Evolutionary conservation across 768 basidiomycete genomes (phyloP).

Genomic region (Trametes cubensis): DNA sequence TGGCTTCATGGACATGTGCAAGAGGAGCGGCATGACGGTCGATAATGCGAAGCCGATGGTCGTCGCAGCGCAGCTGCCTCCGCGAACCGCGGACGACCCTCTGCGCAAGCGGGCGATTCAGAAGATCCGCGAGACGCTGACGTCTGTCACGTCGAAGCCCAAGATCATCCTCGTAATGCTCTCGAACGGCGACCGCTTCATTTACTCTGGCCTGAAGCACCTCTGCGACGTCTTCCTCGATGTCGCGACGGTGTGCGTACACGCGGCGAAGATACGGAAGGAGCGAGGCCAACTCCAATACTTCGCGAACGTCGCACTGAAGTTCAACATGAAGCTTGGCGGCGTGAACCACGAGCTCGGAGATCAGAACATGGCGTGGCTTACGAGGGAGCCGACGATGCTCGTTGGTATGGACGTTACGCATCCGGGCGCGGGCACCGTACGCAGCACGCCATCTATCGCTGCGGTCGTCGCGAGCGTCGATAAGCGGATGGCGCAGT

Average conservation of each 20-base stretch:
- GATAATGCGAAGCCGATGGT: constrained; percentile 40
- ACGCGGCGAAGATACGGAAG: constrained; percentile 70
- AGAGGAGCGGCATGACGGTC: constrained; percentile 61
- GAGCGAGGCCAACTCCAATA: constrained; percentile 58
- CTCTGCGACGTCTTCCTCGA: constrained; percentile 54
- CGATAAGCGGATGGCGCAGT: constrained; percentile 49
- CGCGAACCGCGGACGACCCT: constrained; percentile 54
- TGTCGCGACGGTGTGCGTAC: constrained; percentile 71
- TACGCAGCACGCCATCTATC: constrained; percentile 54
- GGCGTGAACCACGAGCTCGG: constrained; percentile 55
- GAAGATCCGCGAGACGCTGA: constrained; percentile 47
- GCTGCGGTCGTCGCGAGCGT: constrained; percentile 57
- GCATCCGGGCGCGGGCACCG: constrained; percentile 77
- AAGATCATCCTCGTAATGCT: constrained; percentile 50
- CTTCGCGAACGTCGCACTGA: constrained; percentile 57
- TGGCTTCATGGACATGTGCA: constrained; percentile 67
- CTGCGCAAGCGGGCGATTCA: constrained; percentile 53
- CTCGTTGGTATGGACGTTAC: constrained; percentile 68
- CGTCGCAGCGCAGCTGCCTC: constrained; percentile 50
- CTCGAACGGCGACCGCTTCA: constrained; percentile 47
- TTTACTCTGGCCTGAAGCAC: constrained; percentile 56
- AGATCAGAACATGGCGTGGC: constrained; percentile 40
- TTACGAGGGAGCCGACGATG: constrained; percentile 49
- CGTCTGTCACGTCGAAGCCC: constrained; percentile 43
- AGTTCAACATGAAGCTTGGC: constrained; percentile 59